phyloP scores from a whole-genome alignment of 306 rosid genomes.

The Malus asiatica region DNA sequence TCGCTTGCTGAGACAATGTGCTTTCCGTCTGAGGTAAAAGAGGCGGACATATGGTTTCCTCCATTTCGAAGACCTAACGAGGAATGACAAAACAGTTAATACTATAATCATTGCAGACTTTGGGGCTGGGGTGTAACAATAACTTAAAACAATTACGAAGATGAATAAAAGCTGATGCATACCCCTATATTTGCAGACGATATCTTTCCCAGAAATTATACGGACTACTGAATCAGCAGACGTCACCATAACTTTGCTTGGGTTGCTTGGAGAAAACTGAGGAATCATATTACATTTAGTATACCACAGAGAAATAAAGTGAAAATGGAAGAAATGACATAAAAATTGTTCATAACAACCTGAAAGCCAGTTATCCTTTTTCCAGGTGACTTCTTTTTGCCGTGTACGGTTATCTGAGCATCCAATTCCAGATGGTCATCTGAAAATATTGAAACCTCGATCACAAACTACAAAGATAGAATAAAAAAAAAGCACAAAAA shows the following conservation, averaged over 20 bases:
- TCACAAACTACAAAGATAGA: not conserved
- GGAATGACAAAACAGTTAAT: not conserved
- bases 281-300: conserved; percentile 9
- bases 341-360: conserved; percentile 31
- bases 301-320: not conserved
- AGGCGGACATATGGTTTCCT: conserved; percentile 60
- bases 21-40: conserved; percentile 78
- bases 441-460: conserved; percentile 23
- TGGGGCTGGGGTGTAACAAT: not conserved
- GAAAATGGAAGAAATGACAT: conserved; percentile 3
- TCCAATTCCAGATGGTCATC: conserved; percentile 49
- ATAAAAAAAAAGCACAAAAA: not conserved
- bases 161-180: not conserved
- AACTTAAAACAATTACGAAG: not conserved
- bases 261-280: conserved; percentile 58
- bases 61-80: conserved; percentile 50
- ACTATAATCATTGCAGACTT: not conserved
- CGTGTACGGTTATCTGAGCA: conserved; percentile 41
- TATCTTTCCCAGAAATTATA: conserved; percentile 39
- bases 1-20: conserved; percentile 63
- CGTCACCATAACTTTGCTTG: conserved; percentile 53
- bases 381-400: conserved; percentile 58
- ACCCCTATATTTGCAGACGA: conserved; percentile 63
- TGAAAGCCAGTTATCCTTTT: conserved; percentile 69
- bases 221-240: conserved; percentile 63